Evolutionary conservation across 2,329 filamentous ascomycete species (phyloP).

Genomic region (Parafenestella ontariensis): DNA sequence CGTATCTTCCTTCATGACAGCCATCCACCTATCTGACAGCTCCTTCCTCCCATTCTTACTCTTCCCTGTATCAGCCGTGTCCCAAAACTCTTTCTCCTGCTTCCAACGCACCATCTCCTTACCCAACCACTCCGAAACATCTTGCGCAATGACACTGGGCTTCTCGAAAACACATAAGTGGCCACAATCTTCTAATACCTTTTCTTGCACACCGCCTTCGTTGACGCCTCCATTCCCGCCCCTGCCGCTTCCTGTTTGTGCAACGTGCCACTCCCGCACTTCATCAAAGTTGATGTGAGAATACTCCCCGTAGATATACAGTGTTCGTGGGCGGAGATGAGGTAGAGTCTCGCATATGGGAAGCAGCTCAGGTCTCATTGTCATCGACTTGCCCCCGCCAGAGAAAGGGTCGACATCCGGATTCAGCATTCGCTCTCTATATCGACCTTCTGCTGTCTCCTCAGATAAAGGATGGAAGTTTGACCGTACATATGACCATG

Average conservation of each 20-base stretch:
- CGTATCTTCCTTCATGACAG: conserved; percentile 9
- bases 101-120: conserved; percentile 22
- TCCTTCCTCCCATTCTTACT: conserved; percentile 19
- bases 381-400: background rate
- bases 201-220: conserved; percentile 15
- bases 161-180: conserved; percentile 21
- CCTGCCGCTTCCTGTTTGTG: conserved; percentile 9
- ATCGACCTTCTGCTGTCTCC: conserved; percentile 14
- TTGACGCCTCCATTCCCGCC: conserved; percentile 21
- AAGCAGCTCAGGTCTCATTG: conserved; percentile 9
- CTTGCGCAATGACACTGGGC: conserved; percentile 9
- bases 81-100: conserved; percentile 19
- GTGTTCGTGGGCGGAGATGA: conserved; percentile 12
- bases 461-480: conserved; percentile 14
- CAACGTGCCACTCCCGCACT: conserved; percentile 8
- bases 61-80: conserved; percentile 16
- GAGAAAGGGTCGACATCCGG: conserved; percentile 14
- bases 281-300: conserved; percentile 22
- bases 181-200: conserved; percentile 13
- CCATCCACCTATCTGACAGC: conserved; percentile 22
- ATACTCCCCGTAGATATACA: conserved; percentile 18
- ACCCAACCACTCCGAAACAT: conserved; percentile 15
- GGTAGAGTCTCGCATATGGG: conserved; percentile 7
- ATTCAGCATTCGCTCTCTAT: conserved; percentile 16
- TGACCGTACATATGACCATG: conserved; percentile 25